Base-by-base conservation (phyloP, 805 yeast species). In the Wickerhamomyces bovis region DNA sequence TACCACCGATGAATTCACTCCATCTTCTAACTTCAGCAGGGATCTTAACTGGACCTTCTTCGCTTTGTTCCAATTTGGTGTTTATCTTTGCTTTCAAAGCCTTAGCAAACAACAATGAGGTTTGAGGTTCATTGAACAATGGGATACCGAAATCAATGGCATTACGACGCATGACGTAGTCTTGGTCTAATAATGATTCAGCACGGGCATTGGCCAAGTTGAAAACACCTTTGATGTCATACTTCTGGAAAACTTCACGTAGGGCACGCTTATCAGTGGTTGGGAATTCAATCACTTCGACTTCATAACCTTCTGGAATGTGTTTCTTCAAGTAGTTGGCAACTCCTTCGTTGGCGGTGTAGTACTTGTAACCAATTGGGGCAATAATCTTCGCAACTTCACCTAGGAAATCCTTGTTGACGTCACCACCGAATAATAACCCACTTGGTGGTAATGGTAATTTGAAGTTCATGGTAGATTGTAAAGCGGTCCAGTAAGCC, bases 91-190 rank as follows among this genome's bases (percentile, higher is more conserved):
- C 79, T 55, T 79, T 79, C 70, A 94, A 74, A 53, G 96, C 87
- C 62, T 81, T 72, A 20, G 97, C 89, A 68, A 94, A 94, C 57
- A 94, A 71, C 58, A 82, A 64, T 2, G 97, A 85, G 20, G 99
- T 95, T 65, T 89, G 82, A 54, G 98, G 97, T 73, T 94, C 99
- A 65, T 92, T 94, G 75, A 94, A 92, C 64, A 94, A 75, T 39
- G 99, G 97, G 61, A 92, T 84, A 50, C 87, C 98, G 66, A 94
- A 94, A 68, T 94, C 99, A 71, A 94, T 95, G 42, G 99, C 98
- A 67, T 94, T 94, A 75, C 99, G 85, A 76, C 99, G 85, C 99
- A 94, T 94, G 48, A 92, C 83, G 68, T 94, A 94, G 70, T 94
- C 97, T 68, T 85, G 84, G 63, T 94, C 97, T 53, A 79, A 68